Evolutionary conservation across 331 rosid genomes (phyloP), one percentile per base, ranked within the genome.

Genomic region (Arachis monticola): DNA sequence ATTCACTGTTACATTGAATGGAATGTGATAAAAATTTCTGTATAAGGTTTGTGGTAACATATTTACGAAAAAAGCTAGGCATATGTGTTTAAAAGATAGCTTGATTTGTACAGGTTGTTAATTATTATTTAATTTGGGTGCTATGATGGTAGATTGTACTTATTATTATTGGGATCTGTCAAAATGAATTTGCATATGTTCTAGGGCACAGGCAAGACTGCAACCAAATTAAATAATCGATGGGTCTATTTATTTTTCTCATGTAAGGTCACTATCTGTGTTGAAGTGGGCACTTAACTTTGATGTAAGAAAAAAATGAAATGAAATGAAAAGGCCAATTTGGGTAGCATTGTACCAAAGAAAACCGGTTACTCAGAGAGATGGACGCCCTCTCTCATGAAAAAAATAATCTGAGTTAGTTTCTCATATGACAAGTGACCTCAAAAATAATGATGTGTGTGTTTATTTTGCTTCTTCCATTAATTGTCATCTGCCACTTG

Each of bases 221-320:
- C 73, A 78, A 71, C 66, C 52, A 55, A 73, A 74, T 80, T 87
- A 72, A 85, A 65, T 32, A 32, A 32, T 32, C 38, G 82, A 78
- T 74, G 85, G 83, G 83, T 86, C 75, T 79, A 81, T 76, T 80
- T 53, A 4, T 51, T 11, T 50, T 53, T 83, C 48, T 69, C 44
- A 77, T 22, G 93, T 80, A 80, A 69, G 77, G 96, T 88, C 96
- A 83, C 85, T 79, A 88, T 88, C 92, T 78, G 11, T 32, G 63
- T 80, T 80, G 78, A 13, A 72, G 80, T 32, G 85, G 86, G 62
- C 90, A 80, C 30, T 38, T 65, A 62, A 62, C 67, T 73, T 42
- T 67, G 59, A 70, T 63, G 14, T 8, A 8, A 8, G 64, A 48
- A 71, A 32, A 32, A 32, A 32, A 32, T 32, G 38, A 32, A 58